A percentile compares a stretch with the other conserved stretches of the same genome.
These are phyloP conservation scores for Umbilicaria muhlenbergii DNA, from an alignment of 495 filamentous ascomycete genomes.

Conservation along the genomic window DNA sequence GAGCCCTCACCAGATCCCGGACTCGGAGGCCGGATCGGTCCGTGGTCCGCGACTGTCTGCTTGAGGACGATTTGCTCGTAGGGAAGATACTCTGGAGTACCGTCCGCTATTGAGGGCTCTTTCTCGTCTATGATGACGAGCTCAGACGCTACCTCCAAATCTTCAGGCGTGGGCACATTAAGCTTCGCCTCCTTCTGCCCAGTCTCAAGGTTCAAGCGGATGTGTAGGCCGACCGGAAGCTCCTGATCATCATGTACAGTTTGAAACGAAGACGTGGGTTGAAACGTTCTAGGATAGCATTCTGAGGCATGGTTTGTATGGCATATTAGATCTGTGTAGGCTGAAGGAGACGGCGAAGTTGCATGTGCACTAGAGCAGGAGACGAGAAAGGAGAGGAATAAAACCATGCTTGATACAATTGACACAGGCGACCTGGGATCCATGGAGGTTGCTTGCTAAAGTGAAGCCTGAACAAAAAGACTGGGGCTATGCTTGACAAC, in stretches of 20 bases:
- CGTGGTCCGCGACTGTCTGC: background rate
- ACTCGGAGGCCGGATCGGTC: background rate
- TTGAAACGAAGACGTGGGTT: constrained; percentile 45
- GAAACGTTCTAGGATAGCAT: constrained; percentile 49
- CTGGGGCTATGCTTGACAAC: background rate
- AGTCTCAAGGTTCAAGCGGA: constrained; percentile 45
- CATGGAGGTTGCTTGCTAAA: background rate
- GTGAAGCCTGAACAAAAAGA: background rate
- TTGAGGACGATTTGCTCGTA: background rate
- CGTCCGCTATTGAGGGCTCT: background rate
- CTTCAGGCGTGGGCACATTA: constrained; percentile 17
- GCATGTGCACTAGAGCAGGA: background rate
- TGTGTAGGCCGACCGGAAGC: constrained; percentile 44
- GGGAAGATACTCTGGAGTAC: background rate
- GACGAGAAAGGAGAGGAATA: background rate
- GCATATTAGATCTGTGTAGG: constrained; percentile 39
- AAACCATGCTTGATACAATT: too few species aligned
- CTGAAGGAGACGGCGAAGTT: constrained; percentile 8
- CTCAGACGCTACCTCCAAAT: constrained; percentile 2
- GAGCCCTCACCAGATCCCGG: background rate
- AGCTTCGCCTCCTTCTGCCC: constrained; percentile 45
- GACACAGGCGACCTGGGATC: too few species aligned
- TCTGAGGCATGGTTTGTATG: constrained; percentile 38
- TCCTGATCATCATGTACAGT: constrained; percentile 45
- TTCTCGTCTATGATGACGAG: constrained; percentile 12